Evolutionary conservation across 768 basidiomycete species (phyloP).

Genomic region (Lactarius vividus): DNA sequence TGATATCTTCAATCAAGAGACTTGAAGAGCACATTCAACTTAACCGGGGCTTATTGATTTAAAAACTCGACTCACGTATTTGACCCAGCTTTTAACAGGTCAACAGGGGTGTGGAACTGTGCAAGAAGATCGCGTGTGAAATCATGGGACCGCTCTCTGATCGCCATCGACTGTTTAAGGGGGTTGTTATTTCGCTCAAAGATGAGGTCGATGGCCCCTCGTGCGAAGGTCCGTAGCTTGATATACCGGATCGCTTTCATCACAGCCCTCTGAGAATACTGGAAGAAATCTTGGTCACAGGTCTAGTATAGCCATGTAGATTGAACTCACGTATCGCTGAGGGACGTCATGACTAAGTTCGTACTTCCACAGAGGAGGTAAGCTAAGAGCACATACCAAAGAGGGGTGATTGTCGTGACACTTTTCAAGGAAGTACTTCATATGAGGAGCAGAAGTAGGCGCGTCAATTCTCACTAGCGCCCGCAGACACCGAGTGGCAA

Average conservation of each 20-base stretch:
- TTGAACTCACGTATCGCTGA: conserved; percentile 56
- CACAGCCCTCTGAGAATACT: conserved; percentile 72
- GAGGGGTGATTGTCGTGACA: conserved; percentile 61
- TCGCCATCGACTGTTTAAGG: conserved; percentile 49
- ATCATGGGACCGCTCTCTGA: conserved; percentile 47
- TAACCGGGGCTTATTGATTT: conserved; percentile 5
- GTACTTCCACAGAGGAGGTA: conserved; percentile 3
- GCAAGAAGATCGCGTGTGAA: conserved; percentile 56
- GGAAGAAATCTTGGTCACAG: neutral
- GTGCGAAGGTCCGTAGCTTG: conserved; percentile 75
- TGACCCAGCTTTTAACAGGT: conserved; percentile 34
- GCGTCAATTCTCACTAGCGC: conserved; percentile 66
- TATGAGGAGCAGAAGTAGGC: conserved; percentile 47
- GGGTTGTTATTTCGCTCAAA: conserved; percentile 66
- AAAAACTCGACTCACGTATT: conserved; percentile 44
- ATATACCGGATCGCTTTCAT: conserved; percentile 76
- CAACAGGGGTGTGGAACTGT: conserved; percentile 52
- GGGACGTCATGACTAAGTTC: conserved; percentile 15
- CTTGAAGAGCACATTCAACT: conserved; percentile 34
- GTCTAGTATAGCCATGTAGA: neutral
- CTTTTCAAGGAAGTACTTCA: conserved; percentile 58
- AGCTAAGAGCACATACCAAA: conserved; percentile 47
- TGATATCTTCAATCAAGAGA: conserved; percentile 52
- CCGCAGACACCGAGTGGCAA: conserved; percentile 64
- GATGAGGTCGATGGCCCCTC: conserved; percentile 53